Base-by-base conservation (phyloP, 2,329 filamentous ascomycete species). In the Fusarium fracticaudum region DNA sequence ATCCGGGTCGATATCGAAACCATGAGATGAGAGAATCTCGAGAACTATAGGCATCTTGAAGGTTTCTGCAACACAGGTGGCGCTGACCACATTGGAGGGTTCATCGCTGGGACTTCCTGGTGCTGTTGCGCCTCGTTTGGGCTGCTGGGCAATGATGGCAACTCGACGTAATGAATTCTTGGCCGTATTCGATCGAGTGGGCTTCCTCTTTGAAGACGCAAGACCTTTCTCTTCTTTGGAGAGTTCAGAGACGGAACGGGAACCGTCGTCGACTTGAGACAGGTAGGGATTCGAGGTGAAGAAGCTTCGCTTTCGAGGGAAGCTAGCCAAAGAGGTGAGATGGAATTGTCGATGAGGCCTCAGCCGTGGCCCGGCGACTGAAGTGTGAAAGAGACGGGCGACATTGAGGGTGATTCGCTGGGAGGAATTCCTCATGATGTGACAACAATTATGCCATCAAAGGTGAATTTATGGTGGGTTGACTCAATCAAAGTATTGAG, bases 111-210 rank as follows among this genome's bases (percentile, higher is more conserved):
- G 72, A 37, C 75, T 76, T 24, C 77, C 74, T 14, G 72, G 60
- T 17, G 76, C 54, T 9, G 80, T 79, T 26, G 74, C 45, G 26
- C 76, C 77, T 59, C 80, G 79, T 60, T 85, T 84, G n/a, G 85
- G 82, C 71, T 87, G 87, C 79, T 98, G 94, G 24, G 95, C 95
- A 77, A 96, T 94, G 24, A 94, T 93, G 38, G 95, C 94, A 18
- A 97, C 94, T 67, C 95, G 90, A 63, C 96, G 91, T 38, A 98
- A 86, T 5, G 94, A 96, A 71, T 92, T 93, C 75, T 94, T 93
- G 50, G 90, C 82, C 8, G 84, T 84, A 8, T 84, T 80, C 2
- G 84, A 77, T 45, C 87, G 83, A 7, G 83, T 82, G 12, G 84
- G 83, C 65, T 88, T 88, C 64, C 87, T 84, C 77, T 88, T 88